These are phyloP conservation scores for Elaeis guineensis DNA, from an alignment of 176 grass and related monocot genomes.

Conservation along the genomic window DNA sequence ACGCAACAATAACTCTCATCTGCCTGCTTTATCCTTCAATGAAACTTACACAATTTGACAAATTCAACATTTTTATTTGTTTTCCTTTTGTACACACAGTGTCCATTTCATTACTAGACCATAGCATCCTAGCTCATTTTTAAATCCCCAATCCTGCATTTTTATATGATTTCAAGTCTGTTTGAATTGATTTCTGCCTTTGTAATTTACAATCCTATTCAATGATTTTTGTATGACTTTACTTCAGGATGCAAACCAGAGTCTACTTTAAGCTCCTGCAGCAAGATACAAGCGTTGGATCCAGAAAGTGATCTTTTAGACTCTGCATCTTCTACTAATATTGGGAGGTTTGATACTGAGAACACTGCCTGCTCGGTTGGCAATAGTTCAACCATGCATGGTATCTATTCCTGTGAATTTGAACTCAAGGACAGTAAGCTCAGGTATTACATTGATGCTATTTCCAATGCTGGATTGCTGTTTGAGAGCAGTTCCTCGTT, in stretches of 20 bases:
- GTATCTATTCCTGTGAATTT: not conserved
- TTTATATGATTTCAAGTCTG: not conserved
- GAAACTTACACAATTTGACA: no score
- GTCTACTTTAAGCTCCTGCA: not conserved
- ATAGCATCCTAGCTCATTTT: no score
- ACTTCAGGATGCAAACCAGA: conserved; percentile 14
- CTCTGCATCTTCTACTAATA: conserved; percentile 1
- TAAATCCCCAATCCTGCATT: no score
- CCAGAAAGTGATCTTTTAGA: not conserved
- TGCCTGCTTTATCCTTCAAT: no score
- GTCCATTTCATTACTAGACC: no score
- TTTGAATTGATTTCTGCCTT: not conserved
- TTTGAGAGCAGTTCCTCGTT: conserved; percentile 26
- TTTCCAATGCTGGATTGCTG: conserved; percentile 53
- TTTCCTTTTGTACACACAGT: no score
- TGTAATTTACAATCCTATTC: not conserved
- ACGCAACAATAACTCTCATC: no score
- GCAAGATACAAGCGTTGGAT: conserved; percentile 5
- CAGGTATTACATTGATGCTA: conserved; percentile 1
- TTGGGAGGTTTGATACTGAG: not conserved
- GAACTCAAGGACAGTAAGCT: conserved; percentile 20
- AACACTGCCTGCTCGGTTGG: conserved; percentile 5
- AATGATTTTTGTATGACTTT: not conserved
- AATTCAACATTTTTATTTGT: no score
- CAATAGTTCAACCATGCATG: conserved; percentile 2